These are phyloP conservation scores for Geotrichum aggregatum DNA, from an alignment of 1,139 yeast genomes.

Conservation along the genomic window DNA sequence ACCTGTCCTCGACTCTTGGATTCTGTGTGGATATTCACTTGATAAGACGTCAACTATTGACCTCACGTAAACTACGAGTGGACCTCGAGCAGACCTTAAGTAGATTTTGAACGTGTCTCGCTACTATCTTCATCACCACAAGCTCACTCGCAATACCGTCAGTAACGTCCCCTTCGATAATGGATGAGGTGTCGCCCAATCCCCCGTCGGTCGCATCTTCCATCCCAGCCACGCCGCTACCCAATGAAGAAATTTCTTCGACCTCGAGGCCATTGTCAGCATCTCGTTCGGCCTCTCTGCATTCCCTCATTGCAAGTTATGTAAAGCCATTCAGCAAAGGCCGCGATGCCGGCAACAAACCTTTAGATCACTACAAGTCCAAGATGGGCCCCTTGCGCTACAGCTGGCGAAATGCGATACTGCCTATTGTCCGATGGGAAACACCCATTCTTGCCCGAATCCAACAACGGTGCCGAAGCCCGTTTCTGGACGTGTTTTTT, in stretches of 20 bases:
- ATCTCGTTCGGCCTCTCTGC: conserved; percentile 42
- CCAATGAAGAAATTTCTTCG: not conserved
- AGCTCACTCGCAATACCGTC: too few relatives aligned
- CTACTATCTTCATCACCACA: too few relatives aligned
- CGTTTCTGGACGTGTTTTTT: conserved; percentile 66
- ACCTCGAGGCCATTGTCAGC: not conserved
- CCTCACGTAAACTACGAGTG: too few relatives aligned
- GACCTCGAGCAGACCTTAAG: too few relatives aligned
- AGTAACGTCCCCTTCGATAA: not conserved
- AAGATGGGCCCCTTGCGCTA: conserved; percentile 59
- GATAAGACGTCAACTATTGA: too few relatives aligned
- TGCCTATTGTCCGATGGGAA: conserved; percentile 64
- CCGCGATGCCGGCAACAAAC: conserved; percentile 69
- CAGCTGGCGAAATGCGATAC: conserved; percentile 50
- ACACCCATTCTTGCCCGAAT: conserved; percentile 54
- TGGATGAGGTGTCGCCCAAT: not conserved
- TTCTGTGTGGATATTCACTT: too few relatives aligned
- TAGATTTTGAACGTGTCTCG: too few relatives aligned
- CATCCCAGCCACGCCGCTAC: not conserved
- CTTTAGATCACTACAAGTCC: conserved; percentile 59
- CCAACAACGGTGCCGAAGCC: conserved; percentile 52
- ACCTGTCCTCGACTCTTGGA: too few relatives aligned
- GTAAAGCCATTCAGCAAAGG: conserved; percentile 31
- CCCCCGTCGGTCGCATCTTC: too few relatives aligned
- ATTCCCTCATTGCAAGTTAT: conserved; percentile 30